Conservation (phyloP, 129 eudicot species). For the Apium graveolens region DNA sequence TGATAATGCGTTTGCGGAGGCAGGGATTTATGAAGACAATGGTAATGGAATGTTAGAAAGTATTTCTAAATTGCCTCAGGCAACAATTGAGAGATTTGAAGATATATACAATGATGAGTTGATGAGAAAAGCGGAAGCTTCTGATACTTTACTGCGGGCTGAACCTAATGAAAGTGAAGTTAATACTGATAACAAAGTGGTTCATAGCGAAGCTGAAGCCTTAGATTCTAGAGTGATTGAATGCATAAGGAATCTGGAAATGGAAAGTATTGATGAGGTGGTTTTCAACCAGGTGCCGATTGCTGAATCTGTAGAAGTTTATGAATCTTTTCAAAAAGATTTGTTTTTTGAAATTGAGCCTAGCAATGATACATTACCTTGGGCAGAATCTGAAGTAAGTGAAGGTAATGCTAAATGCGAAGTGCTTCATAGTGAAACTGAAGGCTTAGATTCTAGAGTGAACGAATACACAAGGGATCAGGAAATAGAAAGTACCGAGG, state of each 20-base stretch:
- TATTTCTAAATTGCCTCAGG: slow-evolving; percentile 15
- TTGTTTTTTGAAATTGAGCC: not conserved
- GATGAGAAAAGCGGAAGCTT: slow-evolving; percentile 6
- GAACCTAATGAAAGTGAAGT: slow-evolving; percentile 20
- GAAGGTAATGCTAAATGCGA: not conserved
- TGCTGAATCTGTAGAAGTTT: slow-evolving; percentile 9
- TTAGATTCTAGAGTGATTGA: not conserved
- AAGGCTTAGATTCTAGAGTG: not conserved
- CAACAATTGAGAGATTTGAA: slow-evolving; percentile 2
- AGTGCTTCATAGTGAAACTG: slow-evolving; percentile 2
- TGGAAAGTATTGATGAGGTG: slow-evolving; percentile 6
- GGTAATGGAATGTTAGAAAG: slow-evolving; percentile 5
- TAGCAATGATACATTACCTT: slow-evolving; percentile 2
- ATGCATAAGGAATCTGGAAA: not conserved
- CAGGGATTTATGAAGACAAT: not conserved
- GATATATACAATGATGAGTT: slow-evolving; percentile 9
- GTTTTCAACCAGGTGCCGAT: slow-evolving; percentile 11
- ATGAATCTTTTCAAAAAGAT: slow-evolving; percentile 8
- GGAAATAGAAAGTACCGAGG: slow-evolving; percentile 9
- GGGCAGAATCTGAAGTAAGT: slow-evolving; percentile 17
- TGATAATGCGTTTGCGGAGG: slow-evolving; percentile 8
- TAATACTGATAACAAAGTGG: not conserved
- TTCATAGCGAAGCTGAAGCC: not conserved
- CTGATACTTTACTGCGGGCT: not conserved
- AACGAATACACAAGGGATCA: not conserved